Evolutionary conservation across 176 grass and related monocot genomes (phyloP), one percentile per base, ranked within the genome.

Genomic region (Cocos nucifera): DNA sequence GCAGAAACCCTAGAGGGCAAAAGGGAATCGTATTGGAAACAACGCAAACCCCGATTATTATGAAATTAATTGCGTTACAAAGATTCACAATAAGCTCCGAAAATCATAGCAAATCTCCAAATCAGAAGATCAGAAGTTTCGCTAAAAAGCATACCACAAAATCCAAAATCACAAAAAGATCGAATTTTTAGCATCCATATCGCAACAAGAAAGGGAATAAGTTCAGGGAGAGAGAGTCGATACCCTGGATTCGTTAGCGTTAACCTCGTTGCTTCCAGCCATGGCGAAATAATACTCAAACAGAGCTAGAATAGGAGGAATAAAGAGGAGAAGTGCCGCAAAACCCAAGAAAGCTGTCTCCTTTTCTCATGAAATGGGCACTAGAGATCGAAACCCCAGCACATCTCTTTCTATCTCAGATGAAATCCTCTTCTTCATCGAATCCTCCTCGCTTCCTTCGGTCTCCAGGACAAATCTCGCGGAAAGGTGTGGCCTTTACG

Each of bases 261-360:
- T 98, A 62, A 98, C 88, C 76, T 98, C 93, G 73, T 98, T 89
- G 76, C 88, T 88, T 60, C 93, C 93, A 22, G 93, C 93, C 93
- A 98, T 98, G 88, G 78, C 53, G 66, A 44, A 44, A 44, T 44
- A 14, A 44, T 12, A 44, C 35, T 44, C 35, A 44, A 39, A 44
- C 14, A 44, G 35, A 44, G 5, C 58, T 32, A 19, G 7, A 35
- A 27, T 7, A 35, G 15, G 17, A 35, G 58, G 27, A 35, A 30
- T 44, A 12, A 22, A 61, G 1, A 19, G 58, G 15, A 30, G 58
- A 25, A 28, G 16, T 39, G 58, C 3, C 3, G 17, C 27, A 61
- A 39, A 39, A 61, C 15, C 58, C 5, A 62, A 49, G 25, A 2
- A 72, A 83, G 66, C 5, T 68, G 15, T 19, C 60, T 21, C 55